Evolutionary conservation across 192 early-diverging fungal genomes (phyloP), one percentile per base, ranked within the genome.

Genomic region (Backusella macrospora): DNA sequence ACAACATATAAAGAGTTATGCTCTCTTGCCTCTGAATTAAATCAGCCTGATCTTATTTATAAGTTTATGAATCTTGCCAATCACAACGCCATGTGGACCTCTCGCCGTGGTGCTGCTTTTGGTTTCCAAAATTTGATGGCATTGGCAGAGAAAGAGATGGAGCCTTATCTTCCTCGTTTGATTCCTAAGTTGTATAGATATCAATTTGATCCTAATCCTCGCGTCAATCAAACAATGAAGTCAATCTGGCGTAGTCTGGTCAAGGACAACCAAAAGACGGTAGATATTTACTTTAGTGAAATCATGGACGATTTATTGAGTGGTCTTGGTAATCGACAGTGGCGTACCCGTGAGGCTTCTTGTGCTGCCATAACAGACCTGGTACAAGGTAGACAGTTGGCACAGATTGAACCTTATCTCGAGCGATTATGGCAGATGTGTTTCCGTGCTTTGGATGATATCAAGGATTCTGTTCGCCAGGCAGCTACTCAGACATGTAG

Each of bases 51-150:
- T 63, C 82, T 98, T 15, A 93, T 96, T 6, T 97, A 97, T 81
- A 92, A 93, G 71, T 95, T 98, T 73, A 95, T 97, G 92, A 91
- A 93, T 43, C 83, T 98, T 8, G 97, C 97, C 1, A 92, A 91
- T 43, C 94, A 97, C 77, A 92, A 95, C 64, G 95, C 95, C 7
- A 89, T 96, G 84, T 96, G 95, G 94, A 91, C 91, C 72, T 95
- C 95, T 14, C 83, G 95, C 23, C 85, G 94, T 29, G 96, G 95
- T 40, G 95, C 95, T 9, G 91, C 92, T 10, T 92, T 96, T 78
- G 96, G 96, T 14, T 95, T 98, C 65, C 87, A 90, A 6, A 88
- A 88, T 6, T 89, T 97, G 70, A 92, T 94, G 42, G 84, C 91
- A 5, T 84, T 90, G 45, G 93, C 96, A 9, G 90, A 91, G 66